Percentiles rank a stretch among this genome's conserved stretches.
Evolutionary conservation across 352 stramenopile genomes (phyloP).

Genomic region (Thalassiosira pacifica): DNA sequence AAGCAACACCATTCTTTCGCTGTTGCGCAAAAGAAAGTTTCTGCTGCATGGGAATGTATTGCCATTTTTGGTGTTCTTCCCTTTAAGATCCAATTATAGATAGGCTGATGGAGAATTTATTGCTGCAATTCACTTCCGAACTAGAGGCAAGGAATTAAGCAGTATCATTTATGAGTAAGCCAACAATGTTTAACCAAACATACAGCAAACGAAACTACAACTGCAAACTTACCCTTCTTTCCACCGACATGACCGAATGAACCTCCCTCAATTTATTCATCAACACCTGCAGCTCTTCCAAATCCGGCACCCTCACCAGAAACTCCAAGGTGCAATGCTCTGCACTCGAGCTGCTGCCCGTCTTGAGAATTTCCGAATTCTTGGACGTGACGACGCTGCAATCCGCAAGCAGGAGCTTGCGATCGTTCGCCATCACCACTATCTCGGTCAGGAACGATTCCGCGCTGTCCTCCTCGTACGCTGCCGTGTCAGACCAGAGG

Average conservation of each 20-base stretch:
- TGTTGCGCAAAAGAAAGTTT: too few relatives aligned
- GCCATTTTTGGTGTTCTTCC: too few relatives aligned
- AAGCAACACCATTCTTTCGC: too few relatives aligned
- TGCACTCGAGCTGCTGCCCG: constrained; percentile 75
- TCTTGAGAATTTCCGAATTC: constrained; percentile 82
- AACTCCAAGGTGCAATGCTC: constrained; percentile 84
- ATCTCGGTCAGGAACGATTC: constrained; percentile 76
- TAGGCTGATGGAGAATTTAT: constrained; percentile 6
- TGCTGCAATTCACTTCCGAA: constrained; percentile 56
- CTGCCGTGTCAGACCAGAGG: constrained; percentile 70
- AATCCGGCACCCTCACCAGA: constrained; percentile 72
- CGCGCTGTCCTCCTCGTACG: constrained; percentile 54
- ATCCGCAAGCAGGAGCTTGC: constrained; percentile 83
- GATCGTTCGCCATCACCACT: constrained; percentile 75
- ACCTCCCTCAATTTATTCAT: constrained; percentile 83
- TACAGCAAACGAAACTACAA: not conserved
- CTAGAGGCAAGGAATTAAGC: not conserved
- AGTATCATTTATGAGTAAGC: constrained; percentile 5
- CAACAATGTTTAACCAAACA: not conserved
- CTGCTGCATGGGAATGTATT: too few relatives aligned
- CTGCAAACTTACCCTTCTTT: constrained; percentile 56
- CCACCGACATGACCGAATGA: constrained; percentile 81
- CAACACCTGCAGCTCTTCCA: constrained; percentile 82
- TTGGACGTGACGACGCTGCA: constrained; percentile 82
- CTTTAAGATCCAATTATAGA: too few relatives aligned